These are phyloP conservation scores for Paramecium primaurelia DNA, from an alignment of 73 alveolate species.

Conservation along the genomic window DNA sequence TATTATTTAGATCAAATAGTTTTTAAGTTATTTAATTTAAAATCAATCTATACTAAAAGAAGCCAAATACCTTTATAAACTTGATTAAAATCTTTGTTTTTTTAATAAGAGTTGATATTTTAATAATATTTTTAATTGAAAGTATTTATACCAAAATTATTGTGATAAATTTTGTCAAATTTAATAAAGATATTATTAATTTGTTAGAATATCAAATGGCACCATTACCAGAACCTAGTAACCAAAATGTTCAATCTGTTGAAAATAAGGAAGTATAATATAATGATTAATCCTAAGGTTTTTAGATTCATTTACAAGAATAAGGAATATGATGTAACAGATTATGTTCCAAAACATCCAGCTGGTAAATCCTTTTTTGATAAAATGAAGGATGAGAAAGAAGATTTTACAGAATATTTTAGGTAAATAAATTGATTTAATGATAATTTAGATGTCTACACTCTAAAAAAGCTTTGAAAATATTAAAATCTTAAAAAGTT, in stretches of 20 bases:
- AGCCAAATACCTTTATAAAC: neutral
- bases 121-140: neutral
- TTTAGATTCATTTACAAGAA: conserved; percentile 48
- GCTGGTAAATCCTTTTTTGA: conserved; percentile 59
- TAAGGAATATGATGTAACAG: conserved; percentile 50
- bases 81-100: neutral
- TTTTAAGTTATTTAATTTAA: neutral
- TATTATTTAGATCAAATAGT: neutral
- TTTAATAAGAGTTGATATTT: neutral
- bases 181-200: conserved; percentile 1
- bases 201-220: neutral
- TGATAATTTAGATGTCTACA: conserved; percentile 24
- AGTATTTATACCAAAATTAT: neutral
- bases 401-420: conserved; percentile 60
- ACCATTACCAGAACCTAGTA: conserved; percentile 19
- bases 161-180: neutral
- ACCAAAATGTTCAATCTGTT: neutral
- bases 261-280: neutral
- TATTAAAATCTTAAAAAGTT: conserved; percentile 33
- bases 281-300: neutral
- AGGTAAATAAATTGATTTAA: neutral
- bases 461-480: conserved; percentile 55
- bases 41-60: neutral
- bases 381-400: conserved; percentile 59
- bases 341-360: conserved; percentile 54